Evolutionary conservation across 805 yeast species (phyloP).

Genomic region (Lachancea fermentati): DNA sequence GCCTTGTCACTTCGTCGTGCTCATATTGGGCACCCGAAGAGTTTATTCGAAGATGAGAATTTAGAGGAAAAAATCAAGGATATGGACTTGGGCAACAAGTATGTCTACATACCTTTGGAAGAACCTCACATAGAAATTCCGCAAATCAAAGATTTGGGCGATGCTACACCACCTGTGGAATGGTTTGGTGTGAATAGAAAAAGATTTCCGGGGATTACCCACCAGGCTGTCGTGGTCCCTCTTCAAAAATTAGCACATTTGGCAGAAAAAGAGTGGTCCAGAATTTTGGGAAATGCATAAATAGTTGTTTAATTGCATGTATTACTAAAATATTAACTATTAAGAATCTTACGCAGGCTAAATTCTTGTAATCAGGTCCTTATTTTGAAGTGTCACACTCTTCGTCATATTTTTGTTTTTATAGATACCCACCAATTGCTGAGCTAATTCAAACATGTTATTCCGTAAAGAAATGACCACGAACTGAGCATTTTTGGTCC

Average conservation of each 20-base stretch:
- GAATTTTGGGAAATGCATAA: slow-evolving; percentile 36
- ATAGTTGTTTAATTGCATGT: not conserved
- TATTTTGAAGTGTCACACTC: slow-evolving; percentile 72
- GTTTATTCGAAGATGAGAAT: slow-evolving; percentile 29
- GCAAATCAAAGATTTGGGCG: slow-evolving; percentile 83
- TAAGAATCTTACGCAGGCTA: slow-evolving; percentile 3
- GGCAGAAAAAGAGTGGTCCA: slow-evolving; percentile 45
- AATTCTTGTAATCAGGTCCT: slow-evolving; percentile 37
- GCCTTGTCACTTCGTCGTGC: slow-evolving; percentile 61
- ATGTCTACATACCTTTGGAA: slow-evolving; percentile 50
- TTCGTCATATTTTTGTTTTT: slow-evolving; percentile 87
- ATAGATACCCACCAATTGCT: slow-evolving; percentile 91
- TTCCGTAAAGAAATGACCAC: slow-evolving; percentile 91
- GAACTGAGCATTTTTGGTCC: slow-evolving; percentile 95
- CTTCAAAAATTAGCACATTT: slow-evolving; percentile 70
- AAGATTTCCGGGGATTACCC: slow-evolving; percentile 80
- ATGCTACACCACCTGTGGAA: slow-evolving; percentile 96
- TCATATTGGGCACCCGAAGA: slow-evolving; percentile 22
- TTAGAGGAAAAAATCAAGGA: slow-evolving; percentile 41
- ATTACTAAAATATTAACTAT: not conserved
- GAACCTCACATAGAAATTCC: slow-evolving; percentile 87
- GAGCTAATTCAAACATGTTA: slow-evolving; percentile 96
- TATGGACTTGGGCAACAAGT: slow-evolving; percentile 37
- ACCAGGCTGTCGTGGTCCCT: slow-evolving; percentile 67
- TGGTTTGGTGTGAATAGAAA: slow-evolving; percentile 95